These are phyloP conservation scores for Paramecium pentaurelia DNA, from an alignment of 73 alveolate genomes.

Conservation along the genomic window DNA sequence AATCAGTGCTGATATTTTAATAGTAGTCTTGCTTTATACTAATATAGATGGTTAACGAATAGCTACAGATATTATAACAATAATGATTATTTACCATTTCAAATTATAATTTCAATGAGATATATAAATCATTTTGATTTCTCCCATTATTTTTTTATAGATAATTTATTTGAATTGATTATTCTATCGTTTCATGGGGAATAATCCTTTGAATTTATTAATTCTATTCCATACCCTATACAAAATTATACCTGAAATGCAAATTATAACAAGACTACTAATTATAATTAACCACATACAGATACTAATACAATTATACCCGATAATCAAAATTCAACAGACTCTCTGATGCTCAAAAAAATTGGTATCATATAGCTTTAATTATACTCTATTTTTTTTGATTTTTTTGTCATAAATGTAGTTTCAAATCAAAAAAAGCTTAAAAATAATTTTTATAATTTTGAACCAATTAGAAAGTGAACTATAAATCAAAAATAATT, in stretches of 20 bases:
- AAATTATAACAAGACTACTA: too few species aligned
- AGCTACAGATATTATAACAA: neutral
- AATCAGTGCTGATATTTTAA: neutral
- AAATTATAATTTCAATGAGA: neutral
- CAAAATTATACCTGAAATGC: neutral
- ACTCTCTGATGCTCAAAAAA: too few species aligned
- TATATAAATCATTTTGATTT: neutral
- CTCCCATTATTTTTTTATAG: neutral
- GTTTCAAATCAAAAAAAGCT: too few species aligned
- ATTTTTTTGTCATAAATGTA: too few species aligned
- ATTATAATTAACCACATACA: too few species aligned
- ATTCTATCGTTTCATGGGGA: neutral
- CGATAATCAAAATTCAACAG: too few species aligned
- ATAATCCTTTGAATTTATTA: neutral
- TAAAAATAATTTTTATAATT: too few species aligned
- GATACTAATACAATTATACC: too few species aligned
- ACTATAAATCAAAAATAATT: too few species aligned
- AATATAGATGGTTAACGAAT: neutral
- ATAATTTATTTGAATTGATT: neutral
- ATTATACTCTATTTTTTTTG: too few species aligned
- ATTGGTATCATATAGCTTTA: too few species aligned
- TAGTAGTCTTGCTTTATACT: neutral
- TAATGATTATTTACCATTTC: neutral
- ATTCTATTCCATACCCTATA: neutral
- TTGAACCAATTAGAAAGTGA: too few species aligned